Conservation (phyloP, 257 asterid species). For the Forsythia viridissima region DNA sequence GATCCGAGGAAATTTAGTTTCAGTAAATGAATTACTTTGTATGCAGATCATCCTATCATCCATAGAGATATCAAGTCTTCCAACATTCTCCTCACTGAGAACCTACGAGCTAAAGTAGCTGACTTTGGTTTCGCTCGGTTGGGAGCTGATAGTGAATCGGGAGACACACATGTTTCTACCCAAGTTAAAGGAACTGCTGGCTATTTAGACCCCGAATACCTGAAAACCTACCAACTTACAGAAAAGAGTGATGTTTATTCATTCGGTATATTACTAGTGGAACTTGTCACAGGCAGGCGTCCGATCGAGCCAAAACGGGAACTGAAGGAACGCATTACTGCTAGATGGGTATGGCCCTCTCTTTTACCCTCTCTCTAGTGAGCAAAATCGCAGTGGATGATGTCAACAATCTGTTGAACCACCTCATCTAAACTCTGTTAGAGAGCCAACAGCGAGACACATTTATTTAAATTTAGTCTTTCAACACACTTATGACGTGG, state of each 20-base stretch:
- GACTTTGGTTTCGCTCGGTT: constrained; percentile 93
- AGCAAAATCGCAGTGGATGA: background rate
- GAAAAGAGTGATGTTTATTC: constrained; percentile 97
- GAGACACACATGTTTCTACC: constrained; percentile 91
- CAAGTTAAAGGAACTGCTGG: constrained; percentile 99
- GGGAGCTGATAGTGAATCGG: constrained; percentile 72
- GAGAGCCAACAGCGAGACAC: no score
- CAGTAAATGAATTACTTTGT: constrained; percentile 17
- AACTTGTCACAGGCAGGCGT: constrained; percentile 84
- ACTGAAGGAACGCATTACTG: constrained; percentile 75
- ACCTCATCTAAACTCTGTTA: no score
- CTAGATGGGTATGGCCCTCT: constrained; percentile 72
- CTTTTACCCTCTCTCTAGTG: background rate
- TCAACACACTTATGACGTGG: background rate
- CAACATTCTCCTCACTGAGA: constrained; percentile 88
- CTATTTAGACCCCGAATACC: constrained; percentile 93
- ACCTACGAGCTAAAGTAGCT: constrained; percentile 90
- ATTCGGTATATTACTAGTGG: constrained; percentile 82
- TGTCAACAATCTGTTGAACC: background rate
- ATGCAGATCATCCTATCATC: constrained; percentile 90
- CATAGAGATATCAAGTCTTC: constrained; percentile 98
- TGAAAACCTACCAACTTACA: constrained; percentile 86
- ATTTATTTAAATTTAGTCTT: no score
- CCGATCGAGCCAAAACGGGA: constrained; percentile 86
- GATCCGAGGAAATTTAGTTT: constrained; percentile 6